Base-by-base conservation (phyloP, 1,284 basidiomycete species). In the Leucoagaricus sp. region DNA sequence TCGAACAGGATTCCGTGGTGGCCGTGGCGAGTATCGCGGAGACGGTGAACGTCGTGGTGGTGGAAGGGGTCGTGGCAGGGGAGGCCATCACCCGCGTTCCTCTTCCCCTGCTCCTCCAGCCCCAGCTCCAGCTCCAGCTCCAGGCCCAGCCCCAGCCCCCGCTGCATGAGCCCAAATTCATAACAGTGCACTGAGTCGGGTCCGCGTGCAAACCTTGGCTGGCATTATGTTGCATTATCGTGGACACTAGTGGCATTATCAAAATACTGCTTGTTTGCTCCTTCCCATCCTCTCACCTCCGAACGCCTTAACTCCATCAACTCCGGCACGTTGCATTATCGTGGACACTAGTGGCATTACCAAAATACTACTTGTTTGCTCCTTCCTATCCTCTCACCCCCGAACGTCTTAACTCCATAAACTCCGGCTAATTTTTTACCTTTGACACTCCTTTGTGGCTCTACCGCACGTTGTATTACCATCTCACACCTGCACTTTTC, bases 31-130 rank as follows among this genome's bases (percentile, higher is more conserved):
- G 15, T 49, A 49, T 46, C 57, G 48, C 41, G 51, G 51, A 12
- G 52, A 58, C 46, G 45, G 46, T 44, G 42, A 48, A 29, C 50
- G 51, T 42, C 53, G 57, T 29, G 61, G 59, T 45, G 53, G 60
- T 47, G 36, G 44, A 21, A 44, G 46, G 25, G 58, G 58, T 21
- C 53, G 60, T 50, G 29, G 38, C 17, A 29, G 49, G 23, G 58
- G 57, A 28, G 60, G 60, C 28, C 64, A 65, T 60, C 19, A 49
- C 41, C 21, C 10, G 29, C 3, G 34, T 7, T 29, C 29, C 15
- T 10, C 40, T 3, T 19, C 54, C 17, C 49, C 55, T 45, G 55
- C 48, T n/a, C 41, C 41, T 7, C 49, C 55, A 29, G 23, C 42
- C n/a, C 38, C 53, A 8, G 47, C 53, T 25, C 46, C n/a, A n/a